Evolutionary conservation across 805 yeast species (phyloP).

Genomic region (Kuraishia borneana): DNA sequence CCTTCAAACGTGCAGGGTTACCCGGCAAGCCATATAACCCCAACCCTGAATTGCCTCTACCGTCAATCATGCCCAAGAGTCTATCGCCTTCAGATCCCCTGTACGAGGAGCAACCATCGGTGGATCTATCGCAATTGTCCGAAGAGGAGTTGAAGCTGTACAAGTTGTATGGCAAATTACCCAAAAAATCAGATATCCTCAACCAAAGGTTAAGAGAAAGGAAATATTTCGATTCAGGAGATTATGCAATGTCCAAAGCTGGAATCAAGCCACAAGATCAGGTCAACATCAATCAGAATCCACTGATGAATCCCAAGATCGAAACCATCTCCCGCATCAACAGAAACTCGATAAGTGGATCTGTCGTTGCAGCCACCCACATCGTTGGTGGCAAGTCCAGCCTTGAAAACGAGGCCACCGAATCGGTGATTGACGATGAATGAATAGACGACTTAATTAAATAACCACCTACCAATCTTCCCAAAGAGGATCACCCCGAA

Average conservation of each 20-base stretch:
- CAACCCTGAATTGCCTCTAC: too few species aligned
- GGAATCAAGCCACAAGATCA: constrained; percentile 27
- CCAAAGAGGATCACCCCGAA: constrained; percentile 59
- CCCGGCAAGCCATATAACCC: too few species aligned
- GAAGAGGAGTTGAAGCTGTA: constrained; percentile 76
- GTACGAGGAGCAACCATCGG: constrained; percentile 25
- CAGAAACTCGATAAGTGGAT: constrained; percentile 46
- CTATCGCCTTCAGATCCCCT: constrained; percentile 26
- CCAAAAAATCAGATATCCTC: constrained; percentile 67
- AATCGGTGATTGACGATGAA: constrained; percentile 9
- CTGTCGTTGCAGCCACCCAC: constrained; percentile 13
- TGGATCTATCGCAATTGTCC: constrained; percentile 46
- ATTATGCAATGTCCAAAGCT: constrained; percentile 76
- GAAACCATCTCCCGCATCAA: constrained; percentile 51
- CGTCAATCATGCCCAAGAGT: background rate
- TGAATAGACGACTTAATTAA: constrained; percentile 7
- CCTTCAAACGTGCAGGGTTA: too few species aligned
- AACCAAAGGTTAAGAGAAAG: constrained; percentile 73
- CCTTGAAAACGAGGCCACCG: constrained; percentile 40
- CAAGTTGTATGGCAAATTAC: constrained; percentile 77
- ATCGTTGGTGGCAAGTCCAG: constrained; percentile 36
- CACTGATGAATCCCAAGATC: constrained; percentile 39
- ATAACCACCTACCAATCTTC: constrained; percentile 51
- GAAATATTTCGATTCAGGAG: constrained; percentile 90
- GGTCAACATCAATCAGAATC: constrained; percentile 7